Base-by-base conservation (phyloP, 2,329 filamentous ascomycete species). In the Stachybotrys elegans region DNA sequence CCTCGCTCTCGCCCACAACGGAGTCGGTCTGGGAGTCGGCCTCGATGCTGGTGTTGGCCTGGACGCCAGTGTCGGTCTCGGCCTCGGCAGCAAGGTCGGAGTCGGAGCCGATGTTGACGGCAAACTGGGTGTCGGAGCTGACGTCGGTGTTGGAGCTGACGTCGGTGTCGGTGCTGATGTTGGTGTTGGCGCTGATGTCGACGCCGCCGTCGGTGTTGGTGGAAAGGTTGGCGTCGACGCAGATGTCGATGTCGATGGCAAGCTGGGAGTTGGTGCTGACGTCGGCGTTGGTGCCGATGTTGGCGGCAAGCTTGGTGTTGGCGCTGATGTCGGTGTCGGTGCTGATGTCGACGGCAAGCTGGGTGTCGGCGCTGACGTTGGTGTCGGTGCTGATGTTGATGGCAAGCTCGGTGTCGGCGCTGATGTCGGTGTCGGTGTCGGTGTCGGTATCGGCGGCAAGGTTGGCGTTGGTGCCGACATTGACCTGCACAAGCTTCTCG, bases 41-140 rank as follows among this genome's bases (percentile, higher is more conserved):
- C 51, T 58, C 49, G 69, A 67, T 35, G 70, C 70, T 16, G 67
- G 65, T 43, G 70, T 69, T 3, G 62, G 68, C 23, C 61, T 80
- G 23, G 63, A 68, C 32, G 74, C n/a, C n/a, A n/a, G n/a, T n/a
- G n/a, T 75, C 17, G 65, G 70, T 31, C 69, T 80, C 9, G 73
- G 73, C 16, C 59, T 80, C 6, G 72, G 73, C 42, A 63, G 71
- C 4, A 68, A 76, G 51, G 66, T 70, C 37, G 72, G 66, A 34
- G 56, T 68, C 14, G 54, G 61, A 22, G 60, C 67, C 13, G 59
- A 64, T 3, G 48, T 57, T 13, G 47, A 55, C 3, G 53, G 58
- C 16, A 20, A 36, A 6, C 12, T 20, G 14, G n/a, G n/a, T 11
- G 50, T 53, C 12, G 46, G 42, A 17, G 47, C 58, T 22, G 52